Conservation (phyloP, 2,329 filamentous ascomycete species). For the Monosporascus sp. region DNA sequence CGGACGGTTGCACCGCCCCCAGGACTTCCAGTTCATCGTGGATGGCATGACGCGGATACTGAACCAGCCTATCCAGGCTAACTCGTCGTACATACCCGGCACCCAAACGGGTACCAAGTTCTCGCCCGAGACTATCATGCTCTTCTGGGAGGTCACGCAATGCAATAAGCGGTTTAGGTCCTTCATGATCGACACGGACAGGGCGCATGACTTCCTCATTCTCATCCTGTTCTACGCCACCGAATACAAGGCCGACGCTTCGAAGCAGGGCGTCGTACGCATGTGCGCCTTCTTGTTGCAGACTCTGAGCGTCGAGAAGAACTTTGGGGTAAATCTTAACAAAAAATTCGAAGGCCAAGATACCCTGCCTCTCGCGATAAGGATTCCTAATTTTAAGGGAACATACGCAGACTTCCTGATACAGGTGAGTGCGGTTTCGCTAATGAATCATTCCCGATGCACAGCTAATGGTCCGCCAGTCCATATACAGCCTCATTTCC, state of each 20-base stretch:
- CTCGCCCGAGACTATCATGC: constrained; percentile 91
- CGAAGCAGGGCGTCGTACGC: constrained; percentile 85
- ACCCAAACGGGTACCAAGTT: constrained; percentile 76
- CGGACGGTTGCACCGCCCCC: constrained; percentile 81
- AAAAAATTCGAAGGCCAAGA: constrained; percentile 85
- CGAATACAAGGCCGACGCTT: constrained; percentile 77
- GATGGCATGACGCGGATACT: constrained; percentile 91
- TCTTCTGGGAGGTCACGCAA: constrained; percentile 96
- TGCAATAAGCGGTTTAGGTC: constrained; percentile 96
- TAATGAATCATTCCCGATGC: neutral
- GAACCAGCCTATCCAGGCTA: constrained; percentile 87
- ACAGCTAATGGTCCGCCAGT: constrained; percentile 42
- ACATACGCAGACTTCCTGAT: constrained; percentile 93
- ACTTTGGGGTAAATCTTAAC: constrained; percentile 86
- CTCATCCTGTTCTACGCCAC: constrained; percentile 88
- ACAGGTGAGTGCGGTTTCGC: constrained; percentile 53
- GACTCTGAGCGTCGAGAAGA: constrained; percentile 86
- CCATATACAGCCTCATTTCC: constrained; percentile 86
- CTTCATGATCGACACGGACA: constrained; percentile 93
- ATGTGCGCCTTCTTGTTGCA: constrained; percentile 98
- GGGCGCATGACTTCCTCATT: constrained; percentile 88
- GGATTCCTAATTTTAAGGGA: constrained; percentile 77
- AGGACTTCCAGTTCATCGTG: constrained; percentile 96
- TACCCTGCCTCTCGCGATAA: constrained; percentile 73
- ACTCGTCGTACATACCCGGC: constrained; percentile 80